A percentile compares a stretch with the other conserved stretches of the same genome.
Evolutionary conservation across 768 basidiomycete species (phyloP).

Genomic region (Cystoderma amianthinum): DNA sequence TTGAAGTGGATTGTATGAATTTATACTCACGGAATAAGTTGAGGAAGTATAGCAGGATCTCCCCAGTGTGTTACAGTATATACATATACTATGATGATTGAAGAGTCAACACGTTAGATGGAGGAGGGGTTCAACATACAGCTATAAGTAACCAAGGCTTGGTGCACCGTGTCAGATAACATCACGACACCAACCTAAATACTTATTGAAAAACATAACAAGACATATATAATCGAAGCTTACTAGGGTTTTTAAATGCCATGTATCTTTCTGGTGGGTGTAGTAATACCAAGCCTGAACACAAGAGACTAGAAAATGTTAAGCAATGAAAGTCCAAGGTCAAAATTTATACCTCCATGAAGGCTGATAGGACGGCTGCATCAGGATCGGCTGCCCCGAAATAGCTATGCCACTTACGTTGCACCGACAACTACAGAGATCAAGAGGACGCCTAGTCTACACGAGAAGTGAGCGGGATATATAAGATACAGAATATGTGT

Average conservation of each 20-base stretch:
- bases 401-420: no score
- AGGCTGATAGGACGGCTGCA: no score
- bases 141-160: slow-evolving; percentile 30
- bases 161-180: slow-evolving; percentile 45
- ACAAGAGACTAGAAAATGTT: slow-evolving; percentile 36
- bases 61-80: slow-evolving; percentile 37
- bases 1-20: no score
- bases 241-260: slow-evolving; percentile 40
- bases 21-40: no score
- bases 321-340: background rate
- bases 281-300: slow-evolving; percentile 49
- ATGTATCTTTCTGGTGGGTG: slow-evolving; percentile 41
- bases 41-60: no score
- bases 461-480: no score
- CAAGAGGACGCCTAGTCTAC: no score
- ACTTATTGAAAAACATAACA: no score
- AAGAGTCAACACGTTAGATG: background rate
- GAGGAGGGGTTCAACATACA: background rate
- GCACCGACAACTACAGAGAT: no score
- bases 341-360: background rate
- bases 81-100: slow-evolving; percentile 31
- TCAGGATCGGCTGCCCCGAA: no score
- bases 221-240: no score
- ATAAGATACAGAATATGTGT: no score
- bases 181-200: slow-evolving; percentile 47